Conservation (phyloP, 1,284 basidiomycete species). For the Ceratobasidium sp. region DNA sequence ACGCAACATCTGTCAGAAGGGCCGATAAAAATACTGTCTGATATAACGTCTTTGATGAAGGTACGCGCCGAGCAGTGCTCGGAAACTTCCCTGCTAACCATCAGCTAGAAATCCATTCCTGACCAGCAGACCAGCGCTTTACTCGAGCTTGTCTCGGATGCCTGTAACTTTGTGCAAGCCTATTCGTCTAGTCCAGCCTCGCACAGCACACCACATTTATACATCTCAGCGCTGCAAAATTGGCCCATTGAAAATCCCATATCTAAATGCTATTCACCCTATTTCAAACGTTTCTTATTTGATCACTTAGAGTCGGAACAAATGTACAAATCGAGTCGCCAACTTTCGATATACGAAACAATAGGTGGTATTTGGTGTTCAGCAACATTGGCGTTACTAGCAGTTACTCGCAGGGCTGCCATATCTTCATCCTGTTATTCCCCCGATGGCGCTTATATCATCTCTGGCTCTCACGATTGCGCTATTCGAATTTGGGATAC, state of each 20-base stretch:
- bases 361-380: background rate
- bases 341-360: background rate
- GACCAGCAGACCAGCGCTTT: background rate
- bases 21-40: background rate
- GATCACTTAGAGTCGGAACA: background rate
- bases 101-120: no score
- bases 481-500: background rate
- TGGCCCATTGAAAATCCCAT: background rate
- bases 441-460: background rate
- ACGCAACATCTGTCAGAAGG: background rate
- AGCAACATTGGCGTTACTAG: background rate
- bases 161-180: background rate
- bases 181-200: conserved; percentile 5
- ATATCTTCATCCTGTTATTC: conserved; percentile 7
- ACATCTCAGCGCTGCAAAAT: background rate
- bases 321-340: background rate
- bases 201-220: conserved; percentile 14
- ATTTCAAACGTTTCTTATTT: background rate
- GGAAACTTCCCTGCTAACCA: background rate
- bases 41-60: background rate
- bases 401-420: background rate
- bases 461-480: no score
- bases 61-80: background rate
- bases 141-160: background rate
- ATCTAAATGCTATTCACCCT: background rate